Evolutionary conservation across 257 asterid species (phyloP), one percentile per base, ranked within the genome.

Genomic region (Anisodus tanguticus): DNA sequence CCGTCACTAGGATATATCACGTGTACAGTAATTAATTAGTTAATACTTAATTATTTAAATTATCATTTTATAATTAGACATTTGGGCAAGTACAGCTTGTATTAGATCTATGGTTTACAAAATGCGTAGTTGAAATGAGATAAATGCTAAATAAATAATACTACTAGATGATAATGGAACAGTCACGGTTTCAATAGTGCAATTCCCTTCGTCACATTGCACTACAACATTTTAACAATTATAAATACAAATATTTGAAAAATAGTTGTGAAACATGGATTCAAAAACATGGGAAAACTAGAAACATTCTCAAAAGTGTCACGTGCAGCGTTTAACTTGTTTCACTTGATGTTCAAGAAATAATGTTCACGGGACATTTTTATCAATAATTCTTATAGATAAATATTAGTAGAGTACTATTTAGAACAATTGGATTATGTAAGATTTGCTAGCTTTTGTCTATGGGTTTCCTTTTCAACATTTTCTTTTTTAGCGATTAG

Each of bases 261-360:
- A 63, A 71, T 45, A 71, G 9, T 17, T 43, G 2, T 13, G 9
- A n/a, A 45, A 2, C 57, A 45, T 9, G n/a, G 31, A n/a, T n/a
- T n/a, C 9, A 16, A 71, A 71, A 71, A 71, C 58, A 45, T 45
- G 79, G 79, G 79, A 10, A n/a, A 71, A 19, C 10, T 45, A 45
- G 15, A 74, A 43, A 49, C 60, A 19, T 49, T 47, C 22, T 47
- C 80, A 6, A 49, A 72, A 26, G 19, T 49, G 10, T 74, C 80
- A 74, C 17, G 16, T 49, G 80, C 80, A 22, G 22, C 37, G 41
- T 74, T 22, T 22, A 6, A 67, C 47, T 3, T 67, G 8, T 35
- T 67, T 37, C 35, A 63, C 5, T 59, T 4, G 4, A 43, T 45
- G 57, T 5, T 45, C 17, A 45, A 72, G 41, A 72, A 11, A n/a